These are phyloP conservation scores for Calonectria pseudoturangicola DNA, from an alignment of 2,329 filamentous ascomycete species.

Conservation along the genomic window DNA sequence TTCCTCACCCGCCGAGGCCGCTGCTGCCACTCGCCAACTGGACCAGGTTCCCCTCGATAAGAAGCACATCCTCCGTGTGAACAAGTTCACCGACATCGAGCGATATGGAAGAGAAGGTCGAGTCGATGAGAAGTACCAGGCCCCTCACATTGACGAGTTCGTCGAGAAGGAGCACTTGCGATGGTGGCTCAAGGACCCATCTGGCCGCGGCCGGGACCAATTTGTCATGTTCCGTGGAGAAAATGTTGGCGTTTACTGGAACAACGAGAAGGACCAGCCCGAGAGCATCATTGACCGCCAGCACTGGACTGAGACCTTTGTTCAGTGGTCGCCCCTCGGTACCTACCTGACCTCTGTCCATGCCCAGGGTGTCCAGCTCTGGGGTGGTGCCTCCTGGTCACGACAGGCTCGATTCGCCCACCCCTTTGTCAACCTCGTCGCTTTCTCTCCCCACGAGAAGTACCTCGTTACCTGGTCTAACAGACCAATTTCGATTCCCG, in stretches of 20 bases:
- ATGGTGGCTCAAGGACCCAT: constrained; percentile 91
- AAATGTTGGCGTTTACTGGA: constrained; percentile 96
- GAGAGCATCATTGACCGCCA: constrained; percentile 93
- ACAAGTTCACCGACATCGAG: constrained; percentile 99
- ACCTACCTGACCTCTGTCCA: constrained; percentile 97
- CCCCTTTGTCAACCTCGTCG: constrained; percentile 94
- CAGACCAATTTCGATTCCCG: constrained; percentile 92
- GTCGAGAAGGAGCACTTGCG: constrained; percentile 94
- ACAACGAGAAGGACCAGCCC: constrained; percentile 93
- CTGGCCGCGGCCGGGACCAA: constrained; percentile 90
- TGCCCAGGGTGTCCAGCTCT: constrained; percentile 96
- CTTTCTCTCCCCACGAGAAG: constrained; percentile 94
- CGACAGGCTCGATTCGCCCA: constrained; percentile 95
- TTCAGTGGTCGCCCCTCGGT: constrained; percentile 97
- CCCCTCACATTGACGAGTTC: constrained; percentile 89
- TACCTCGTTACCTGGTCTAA: constrained; percentile 98
- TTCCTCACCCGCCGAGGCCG: constrained; percentile 90
- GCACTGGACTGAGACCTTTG: constrained; percentile 98
- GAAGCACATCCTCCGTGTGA: constrained; percentile 95
- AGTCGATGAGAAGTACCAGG: constrained; percentile 91
- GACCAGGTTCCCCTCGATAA: constrained; percentile 94
- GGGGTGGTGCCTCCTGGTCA: constrained; percentile 93
- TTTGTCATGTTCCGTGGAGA: constrained; percentile 96
- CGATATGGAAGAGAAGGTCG: constrained; percentile 95
- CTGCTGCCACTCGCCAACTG: constrained; percentile 91